Evolutionary conservation across 129 eudicot genomes (phyloP), one percentile per base, ranked within the genome.

Genomic region (Dittrichia graveolens): DNA sequence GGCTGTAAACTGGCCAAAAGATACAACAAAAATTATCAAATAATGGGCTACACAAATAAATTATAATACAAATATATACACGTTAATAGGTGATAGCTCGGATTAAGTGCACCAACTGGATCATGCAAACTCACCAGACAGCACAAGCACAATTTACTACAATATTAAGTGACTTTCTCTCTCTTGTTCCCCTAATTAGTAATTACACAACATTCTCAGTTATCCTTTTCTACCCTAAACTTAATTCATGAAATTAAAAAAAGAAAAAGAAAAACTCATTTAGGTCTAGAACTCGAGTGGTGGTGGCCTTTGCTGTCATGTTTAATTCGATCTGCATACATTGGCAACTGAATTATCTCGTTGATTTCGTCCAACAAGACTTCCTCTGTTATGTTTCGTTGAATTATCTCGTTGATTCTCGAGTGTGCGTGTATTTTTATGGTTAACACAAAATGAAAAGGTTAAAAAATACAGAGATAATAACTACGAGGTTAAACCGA

Each of bases 401-500:
- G n/a, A n/a, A n/a, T n/a, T n/a, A n/a, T 90, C 83, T 95, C 97
- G 84, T 63, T 90, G 74, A 95, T 95, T 73, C 99, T 95, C 83
- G 64, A 71, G 54, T 38, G 67, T 41, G 19, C 38, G 45, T 39
- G 64, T 18, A 35, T 56, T 5, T 48, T 71, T 41, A 38, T 14
- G 39, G 35, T 55, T 56, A 55, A 50, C 61, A 69, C 9, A 56
- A 41, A 38, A 40, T 50, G 50, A 45, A 39, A 3, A 49, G 10
- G 24, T 14, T 2, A 12, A 13, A 14, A 47, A 48, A 24, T 24
- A 24, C 31, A 2, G 1, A 2, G 31, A 24, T 24, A 24, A 24
- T 24, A 0, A 24, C 31, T 24, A 24, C 31, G 31, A 24, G 31
- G 31, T 24, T 24, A 24, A 24, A 24, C 31, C 2, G 31, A 24